Evolutionary conservation across 2,329 filamentous ascomycete species (phyloP).

Genomic region (Ophiobolus disseminans): DNA sequence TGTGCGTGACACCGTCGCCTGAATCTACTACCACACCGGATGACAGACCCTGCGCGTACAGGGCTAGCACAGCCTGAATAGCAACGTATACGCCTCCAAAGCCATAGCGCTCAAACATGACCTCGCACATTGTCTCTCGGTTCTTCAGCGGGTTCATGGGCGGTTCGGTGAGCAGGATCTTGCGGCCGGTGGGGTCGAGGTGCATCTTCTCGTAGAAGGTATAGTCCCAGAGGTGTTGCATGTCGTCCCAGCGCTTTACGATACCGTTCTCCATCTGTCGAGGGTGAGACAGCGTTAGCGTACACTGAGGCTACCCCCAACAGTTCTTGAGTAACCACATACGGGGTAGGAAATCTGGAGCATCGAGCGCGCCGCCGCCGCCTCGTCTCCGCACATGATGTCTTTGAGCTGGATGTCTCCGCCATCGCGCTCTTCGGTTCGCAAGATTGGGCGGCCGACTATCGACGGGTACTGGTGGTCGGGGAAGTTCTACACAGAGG

Average conservation of each 20-base stretch:
- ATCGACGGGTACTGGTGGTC: conserved; percentile 99
- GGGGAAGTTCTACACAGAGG: conserved; percentile 80
- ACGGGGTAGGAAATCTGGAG: conserved; percentile 96
- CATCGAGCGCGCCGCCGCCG: conserved; percentile 93
- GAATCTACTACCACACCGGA: conserved; percentile 98
- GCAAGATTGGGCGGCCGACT: conserved; percentile 94
- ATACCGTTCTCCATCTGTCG: conserved; percentile 96
- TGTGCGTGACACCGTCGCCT: conserved; percentile 97
- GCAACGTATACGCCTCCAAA: conserved; percentile 98
- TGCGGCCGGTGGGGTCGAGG: conserved; percentile 86
- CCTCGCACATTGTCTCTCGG: conserved; percentile 96
- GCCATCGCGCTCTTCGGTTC: conserved; percentile 86
- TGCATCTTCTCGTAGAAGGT: conserved; percentile 98
- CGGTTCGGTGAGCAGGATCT: conserved; percentile 96
- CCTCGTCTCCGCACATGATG: conserved; percentile 99
- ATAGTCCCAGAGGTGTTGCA: conserved; percentile 99
- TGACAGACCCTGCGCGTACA: conserved; percentile 89
- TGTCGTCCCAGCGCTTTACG: conserved; percentile 99
- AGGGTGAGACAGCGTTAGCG: conserved; percentile 38
- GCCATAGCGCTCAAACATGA: conserved; percentile 97
- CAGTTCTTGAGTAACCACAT: conserved; percentile 43
- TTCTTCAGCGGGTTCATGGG: conserved; percentile 98
- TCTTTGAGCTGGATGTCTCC: conserved; percentile 82
- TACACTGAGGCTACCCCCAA: conserved; percentile 17
- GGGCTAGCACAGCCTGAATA: conserved; percentile 92